These are phyloP conservation scores for Epichloe amarillans DNA, from an alignment of 2,329 filamentous ascomycete genomes.

Conservation along the genomic window DNA sequence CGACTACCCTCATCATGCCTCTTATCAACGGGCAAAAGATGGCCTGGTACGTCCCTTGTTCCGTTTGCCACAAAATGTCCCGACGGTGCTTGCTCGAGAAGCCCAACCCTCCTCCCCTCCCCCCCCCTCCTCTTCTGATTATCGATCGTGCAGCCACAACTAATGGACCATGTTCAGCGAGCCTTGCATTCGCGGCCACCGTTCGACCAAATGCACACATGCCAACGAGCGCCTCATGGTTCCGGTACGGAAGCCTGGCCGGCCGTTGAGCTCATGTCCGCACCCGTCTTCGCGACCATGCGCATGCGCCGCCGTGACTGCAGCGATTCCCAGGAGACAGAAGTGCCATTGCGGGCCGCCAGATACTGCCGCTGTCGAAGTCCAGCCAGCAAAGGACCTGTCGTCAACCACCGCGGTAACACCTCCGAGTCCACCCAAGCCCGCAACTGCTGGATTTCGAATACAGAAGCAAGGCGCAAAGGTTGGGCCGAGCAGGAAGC, in stretches of 20 bases:
- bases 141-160: neutral
- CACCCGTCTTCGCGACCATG: conserved; percentile 50
- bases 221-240: conserved; percentile 53
- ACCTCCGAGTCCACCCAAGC: conserved; percentile 19
- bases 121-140: neutral
- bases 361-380: conserved; percentile 10
- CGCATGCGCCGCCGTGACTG: conserved; percentile 49
- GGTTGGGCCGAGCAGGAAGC: conserved; percentile 25
- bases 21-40: conserved; percentile 59
- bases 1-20: conserved; percentile 38
- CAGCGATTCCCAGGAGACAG: conserved; percentile 46
- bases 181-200: conserved; percentile 63
- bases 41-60: conserved; percentile 47
- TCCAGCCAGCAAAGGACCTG: conserved; percentile 14
- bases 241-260: conserved; percentile 57
- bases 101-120: neutral
- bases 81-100: too few species aligned
- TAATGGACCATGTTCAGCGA: conserved; percentile 31
- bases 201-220: conserved; percentile 63
- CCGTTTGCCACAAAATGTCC: neutral
- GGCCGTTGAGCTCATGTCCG: conserved; percentile 56
- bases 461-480: conserved; percentile 31
- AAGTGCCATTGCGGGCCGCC: conserved; percentile 38
- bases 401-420: conserved; percentile 9
- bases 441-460: conserved; percentile 24